phyloP scores from a whole-genome alignment of 352 stramenopile species.

The Phytophthora hybrid region DNA sequence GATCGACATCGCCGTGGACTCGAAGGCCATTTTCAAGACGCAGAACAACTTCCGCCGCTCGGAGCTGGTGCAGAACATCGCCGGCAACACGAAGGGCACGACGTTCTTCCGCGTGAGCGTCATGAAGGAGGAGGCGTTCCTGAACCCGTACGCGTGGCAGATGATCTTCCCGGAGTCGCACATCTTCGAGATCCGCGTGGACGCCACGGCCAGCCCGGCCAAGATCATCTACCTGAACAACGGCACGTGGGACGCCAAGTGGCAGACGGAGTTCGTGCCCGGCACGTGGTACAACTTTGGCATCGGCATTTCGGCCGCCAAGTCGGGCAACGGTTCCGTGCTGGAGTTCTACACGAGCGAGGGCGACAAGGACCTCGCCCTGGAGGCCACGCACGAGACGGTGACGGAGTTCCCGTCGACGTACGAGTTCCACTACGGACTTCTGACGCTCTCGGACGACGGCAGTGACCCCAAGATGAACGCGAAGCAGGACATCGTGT shows the following conservation, averaged over 20 bases:
- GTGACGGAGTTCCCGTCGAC: constrained; percentile 31
- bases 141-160: constrained; percentile 67
- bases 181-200: constrained; percentile 65
- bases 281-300: constrained; percentile 78
- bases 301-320: constrained; percentile 45
- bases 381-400: constrained; percentile 46
- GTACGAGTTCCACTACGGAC: constrained; percentile 56
- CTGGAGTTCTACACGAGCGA: constrained; percentile 65
- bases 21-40: constrained; percentile 55
- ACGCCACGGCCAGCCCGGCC: constrained; percentile 45
- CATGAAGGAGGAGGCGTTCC: constrained; percentile 53
- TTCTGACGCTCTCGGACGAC: constrained; percentile 57
- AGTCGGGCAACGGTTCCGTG: constrained; percentile 26
- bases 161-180: constrained; percentile 68
- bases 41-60: constrained; percentile 67
- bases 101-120: constrained; percentile 71
- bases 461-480: constrained; percentile 45
- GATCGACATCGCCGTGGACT: constrained; percentile 59
- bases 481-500: constrained; percentile 47
- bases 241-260: constrained; percentile 57
- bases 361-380: constrained; percentile 42
- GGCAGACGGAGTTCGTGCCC: constrained; percentile 51
- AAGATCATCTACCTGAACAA: constrained; percentile 66
- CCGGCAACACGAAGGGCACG: constrained; percentile 36
- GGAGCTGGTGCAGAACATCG: constrained; percentile 67